Conservation (phyloP, 129 eudicot species). For the Flaveria linearis region DNA sequence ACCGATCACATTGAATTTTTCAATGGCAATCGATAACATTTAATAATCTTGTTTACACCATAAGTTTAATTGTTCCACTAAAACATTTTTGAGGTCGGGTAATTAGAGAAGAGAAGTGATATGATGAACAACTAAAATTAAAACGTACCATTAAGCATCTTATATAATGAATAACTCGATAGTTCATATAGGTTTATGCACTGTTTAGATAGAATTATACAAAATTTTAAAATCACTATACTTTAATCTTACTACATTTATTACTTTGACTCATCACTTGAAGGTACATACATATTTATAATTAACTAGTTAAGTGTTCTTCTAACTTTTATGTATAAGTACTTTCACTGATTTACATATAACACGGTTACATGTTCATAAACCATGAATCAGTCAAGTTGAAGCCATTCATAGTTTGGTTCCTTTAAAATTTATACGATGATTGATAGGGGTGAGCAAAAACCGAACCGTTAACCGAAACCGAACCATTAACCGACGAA, state of each 20-base stretch:
- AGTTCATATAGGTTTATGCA: neutral
- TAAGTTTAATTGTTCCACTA: too few species aligned
- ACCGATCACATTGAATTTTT: too few species aligned
- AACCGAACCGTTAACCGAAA: too few species aligned
- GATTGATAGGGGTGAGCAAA: too few species aligned
- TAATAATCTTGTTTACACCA: too few species aligned
- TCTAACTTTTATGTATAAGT: neutral
- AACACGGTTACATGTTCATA: neutral
- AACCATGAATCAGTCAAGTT: neutral
- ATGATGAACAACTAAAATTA: neutral
- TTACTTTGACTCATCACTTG: neutral
- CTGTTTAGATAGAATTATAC: neutral
- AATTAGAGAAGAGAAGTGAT: too few species aligned
- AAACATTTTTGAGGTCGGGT: too few species aligned
- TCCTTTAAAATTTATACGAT: neutral
- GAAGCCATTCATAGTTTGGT: neutral
- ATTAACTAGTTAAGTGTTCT: too few species aligned
- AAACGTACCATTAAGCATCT: neutral
- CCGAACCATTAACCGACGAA: too few species aligned
- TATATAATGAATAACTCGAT: neutral
- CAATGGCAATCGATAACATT: too few species aligned
- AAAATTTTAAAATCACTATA: neutral
- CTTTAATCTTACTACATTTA: neutral
- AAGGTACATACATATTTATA: neutral
- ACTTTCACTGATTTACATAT: neutral